Evolutionary conservation across 1,139 yeast genomes (phyloP), one percentile per base, ranked within the genome.

Genomic region (Diutina scorzettiae): DNA sequence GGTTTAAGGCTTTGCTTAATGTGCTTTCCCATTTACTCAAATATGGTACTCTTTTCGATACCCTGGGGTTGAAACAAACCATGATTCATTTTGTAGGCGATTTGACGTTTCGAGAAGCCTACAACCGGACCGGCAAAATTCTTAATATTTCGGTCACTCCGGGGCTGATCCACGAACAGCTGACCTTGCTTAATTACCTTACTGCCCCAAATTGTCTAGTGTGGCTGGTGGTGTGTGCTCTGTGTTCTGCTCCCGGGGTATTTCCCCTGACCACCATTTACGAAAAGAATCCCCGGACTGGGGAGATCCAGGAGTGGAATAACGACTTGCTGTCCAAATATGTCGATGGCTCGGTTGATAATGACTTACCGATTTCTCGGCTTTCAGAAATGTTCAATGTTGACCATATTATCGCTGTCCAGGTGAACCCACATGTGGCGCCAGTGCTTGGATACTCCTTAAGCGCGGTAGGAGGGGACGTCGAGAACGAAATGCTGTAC

Each of bases 321-420:
- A 85, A 87, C 43, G 73, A 69, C 49, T 74, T 85, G 1, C 73
- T 89, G 9, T 75, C 80, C 42, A 82, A 82, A 51, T 91, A 82
- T 59, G 89, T 91, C 31, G 99, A 93, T 59, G 99, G 98, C 0
- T 86, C 96, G 1, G 96, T 93, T 4, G 95, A 89, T 54, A 85
- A 86, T 50, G 99, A 91, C 57, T 63, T 91, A 42, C 99, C 99
- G 2, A 80, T 87, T 25, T 73, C 94, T 1, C 71, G 96, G 51
- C 66, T 91, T 17, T 83, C 94, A 41, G 98, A 91, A 58, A 2
- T 49, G 52, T 49, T 49, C 42, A 49, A 49, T 24, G 52, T 49
- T 14, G 52, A 49, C 40, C 52, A 49, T 40, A 49, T 49, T 31
- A 49, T 49, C 9, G 52, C 52, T 2, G 51, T 48, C 7, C 52